phyloP scores from a whole-genome alignment of 1,284 basidiomycete species.

The Trichosporon sp. region DNA sequence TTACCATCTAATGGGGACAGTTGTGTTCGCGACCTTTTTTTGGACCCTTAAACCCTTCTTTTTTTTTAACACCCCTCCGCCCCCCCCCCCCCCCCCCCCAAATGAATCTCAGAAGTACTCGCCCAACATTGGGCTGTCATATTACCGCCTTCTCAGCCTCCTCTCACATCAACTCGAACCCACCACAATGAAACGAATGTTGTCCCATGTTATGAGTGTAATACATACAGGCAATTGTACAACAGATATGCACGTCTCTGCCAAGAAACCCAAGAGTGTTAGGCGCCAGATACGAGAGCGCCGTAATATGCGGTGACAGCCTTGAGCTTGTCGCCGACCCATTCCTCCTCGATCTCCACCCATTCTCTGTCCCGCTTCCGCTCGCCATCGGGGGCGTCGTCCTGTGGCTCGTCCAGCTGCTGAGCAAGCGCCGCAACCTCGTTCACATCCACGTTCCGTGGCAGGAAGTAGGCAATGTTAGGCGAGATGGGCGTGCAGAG shows the following conservation, averaged over 20 bases:
- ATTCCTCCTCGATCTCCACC: constrained; percentile 53
- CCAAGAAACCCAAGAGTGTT: not conserved
- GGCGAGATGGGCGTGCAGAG: constrained; percentile 61
- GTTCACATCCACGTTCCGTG: constrained; percentile 69
- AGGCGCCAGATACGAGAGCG: constrained; percentile 31
- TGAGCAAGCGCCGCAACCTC: constrained; percentile 61
- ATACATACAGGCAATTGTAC: not conserved
- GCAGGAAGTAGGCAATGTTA: constrained; percentile 85
- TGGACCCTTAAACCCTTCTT: too few species aligned
- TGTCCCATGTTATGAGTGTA: not conserved
- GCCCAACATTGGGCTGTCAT: too few species aligned
- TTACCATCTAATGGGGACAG: too few species aligned
- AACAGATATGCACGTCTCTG: not conserved
- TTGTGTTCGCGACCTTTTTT: too few species aligned
- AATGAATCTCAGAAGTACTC: too few species aligned
- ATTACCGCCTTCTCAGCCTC: too few species aligned
- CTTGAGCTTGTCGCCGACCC: constrained; percentile 53
- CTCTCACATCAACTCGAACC: not conserved
- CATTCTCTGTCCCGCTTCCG: constrained; percentile 28
- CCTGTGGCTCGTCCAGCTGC: constrained; percentile 7
- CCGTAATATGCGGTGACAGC: constrained; percentile 54
- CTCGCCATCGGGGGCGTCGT: constrained; percentile 6
- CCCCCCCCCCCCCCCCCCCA: too few species aligned
- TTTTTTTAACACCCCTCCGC: not conserved
- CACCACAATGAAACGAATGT: not conserved